These are phyloP conservation scores for Xylaria nigripes DNA, from an alignment of 495 filamentous ascomycete genomes.

Conservation along the genomic window DNA sequence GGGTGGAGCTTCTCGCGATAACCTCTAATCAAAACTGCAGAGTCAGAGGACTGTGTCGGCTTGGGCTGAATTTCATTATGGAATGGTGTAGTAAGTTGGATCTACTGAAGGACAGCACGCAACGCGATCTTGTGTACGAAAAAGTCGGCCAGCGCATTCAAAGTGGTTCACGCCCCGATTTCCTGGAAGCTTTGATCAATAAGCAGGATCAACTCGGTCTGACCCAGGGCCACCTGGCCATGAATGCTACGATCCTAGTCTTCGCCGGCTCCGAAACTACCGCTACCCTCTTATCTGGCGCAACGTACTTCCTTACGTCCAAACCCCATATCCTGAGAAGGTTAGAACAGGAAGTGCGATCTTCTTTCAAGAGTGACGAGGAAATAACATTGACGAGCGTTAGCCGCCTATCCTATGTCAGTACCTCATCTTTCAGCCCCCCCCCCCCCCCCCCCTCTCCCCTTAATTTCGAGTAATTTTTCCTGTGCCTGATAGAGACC, in stretches of 20 bases:
- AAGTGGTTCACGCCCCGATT: not conserved
- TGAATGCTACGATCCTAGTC: constrained; percentile 38
- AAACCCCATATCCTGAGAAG: constrained; percentile 39
- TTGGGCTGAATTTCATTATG: not conserved
- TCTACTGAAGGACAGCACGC: not conserved
- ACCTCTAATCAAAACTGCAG: not conserved
- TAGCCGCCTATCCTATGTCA: too few species aligned
- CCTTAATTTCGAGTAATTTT: too few species aligned
- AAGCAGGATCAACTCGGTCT: not conserved
- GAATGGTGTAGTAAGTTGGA: not conserved
- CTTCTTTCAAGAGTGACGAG: constrained; percentile 36
- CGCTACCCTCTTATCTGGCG: constrained; percentile 46
- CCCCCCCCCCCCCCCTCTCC: too few species aligned
- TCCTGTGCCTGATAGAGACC: constrained; percentile 30
- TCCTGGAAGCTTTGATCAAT: constrained; percentile 7
- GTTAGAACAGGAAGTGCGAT: constrained; percentile 44
- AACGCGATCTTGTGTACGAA: not conserved
- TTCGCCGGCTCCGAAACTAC: constrained; percentile 56
- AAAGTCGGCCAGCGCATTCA: not conserved
- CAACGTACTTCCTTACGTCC: constrained; percentile 46
- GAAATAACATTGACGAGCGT: constrained; percentile 48
- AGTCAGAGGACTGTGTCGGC: not conserved
- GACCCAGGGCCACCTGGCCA: not conserved
- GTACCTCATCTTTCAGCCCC: too few species aligned
- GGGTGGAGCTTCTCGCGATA: constrained; percentile 23